A percentile compares a stretch with the other conserved stretches of the same genome.
These are phyloP conservation scores for Calonectria ilicicola DNA, from an alignment of 2,329 filamentous ascomycete species.

Conservation along the genomic window DNA sequence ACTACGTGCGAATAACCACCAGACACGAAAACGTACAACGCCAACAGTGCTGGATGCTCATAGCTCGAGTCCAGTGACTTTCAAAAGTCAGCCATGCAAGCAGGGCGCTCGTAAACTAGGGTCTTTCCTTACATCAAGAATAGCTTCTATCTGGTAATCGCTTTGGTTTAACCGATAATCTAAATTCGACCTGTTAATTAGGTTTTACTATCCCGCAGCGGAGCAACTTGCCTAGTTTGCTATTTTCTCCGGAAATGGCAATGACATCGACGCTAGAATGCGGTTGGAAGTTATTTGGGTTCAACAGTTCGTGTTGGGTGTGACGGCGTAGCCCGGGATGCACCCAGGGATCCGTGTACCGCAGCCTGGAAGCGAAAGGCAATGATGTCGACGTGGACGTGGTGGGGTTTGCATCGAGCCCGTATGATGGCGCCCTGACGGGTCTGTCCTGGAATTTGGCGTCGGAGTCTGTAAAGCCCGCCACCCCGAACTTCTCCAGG, in stretches of 20 bases:
- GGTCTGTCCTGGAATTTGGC: not conserved
- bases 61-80: not conserved
- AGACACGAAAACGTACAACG: not conserved
- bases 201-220: not conserved
- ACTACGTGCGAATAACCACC: not conserved
- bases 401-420: not conserved
- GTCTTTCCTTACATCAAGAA: not conserved
- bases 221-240: not conserved
- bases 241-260: not conserved
- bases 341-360: not conserved
- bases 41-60: not conserved
- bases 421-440: not conserved
- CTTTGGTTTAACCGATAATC: not conserved
- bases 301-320: not conserved
- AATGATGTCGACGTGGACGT: not conserved
- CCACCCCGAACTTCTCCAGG: not conserved
- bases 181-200: not conserved
- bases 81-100: not conserved
- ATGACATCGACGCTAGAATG: conserved; percentile 6
- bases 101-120: no score
- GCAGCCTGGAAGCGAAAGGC: not conserved
- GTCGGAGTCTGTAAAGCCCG: not conserved
- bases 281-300: not conserved
- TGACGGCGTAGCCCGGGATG: not conserved
- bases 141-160: not conserved